phyloP scores from a whole-genome alignment of 148 eudicot genomes.

The Vaccinium macrocarpon region DNA sequence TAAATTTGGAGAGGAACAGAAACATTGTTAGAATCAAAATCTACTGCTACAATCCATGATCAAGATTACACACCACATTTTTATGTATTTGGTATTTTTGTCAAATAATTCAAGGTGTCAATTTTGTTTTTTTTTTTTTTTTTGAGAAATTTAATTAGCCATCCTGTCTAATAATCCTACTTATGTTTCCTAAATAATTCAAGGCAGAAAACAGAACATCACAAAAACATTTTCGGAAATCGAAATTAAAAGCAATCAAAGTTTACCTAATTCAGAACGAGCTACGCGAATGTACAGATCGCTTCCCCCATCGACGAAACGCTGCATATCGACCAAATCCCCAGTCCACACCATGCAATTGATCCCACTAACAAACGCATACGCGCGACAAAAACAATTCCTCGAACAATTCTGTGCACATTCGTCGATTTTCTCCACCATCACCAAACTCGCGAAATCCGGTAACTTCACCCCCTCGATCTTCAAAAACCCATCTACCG shows the following conservation, averaged over 20 bases:
- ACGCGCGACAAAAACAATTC: constrained; percentile 61
- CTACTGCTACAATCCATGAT: neutral
- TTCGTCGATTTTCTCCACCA: neutral
- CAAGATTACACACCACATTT: no score
- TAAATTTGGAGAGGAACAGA: constrained; percentile 16
- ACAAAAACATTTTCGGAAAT: neutral
- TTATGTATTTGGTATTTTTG: no score
- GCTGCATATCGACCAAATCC: constrained; percentile 48
- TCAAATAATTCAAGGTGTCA: no score
- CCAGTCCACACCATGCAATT: constrained; percentile 58
- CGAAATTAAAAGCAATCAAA: neutral
- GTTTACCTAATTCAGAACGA: constrained; percentile 46
- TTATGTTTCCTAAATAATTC: no score
- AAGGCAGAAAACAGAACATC: neutral
- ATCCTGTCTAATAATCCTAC: no score
- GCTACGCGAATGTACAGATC: constrained; percentile 43
- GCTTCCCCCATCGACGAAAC: constrained; percentile 32
- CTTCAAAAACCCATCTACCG: constrained; percentile 38
- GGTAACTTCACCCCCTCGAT: constrained; percentile 47
- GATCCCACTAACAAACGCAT: constrained; percentile 40
- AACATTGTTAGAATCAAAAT: neutral
- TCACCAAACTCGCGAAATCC: constrained; percentile 42
- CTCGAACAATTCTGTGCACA: constrained; percentile 38
- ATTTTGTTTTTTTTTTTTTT: neutral
- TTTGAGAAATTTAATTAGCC: no score